Percentiles rank a stretch among this genome's conserved stretches.
These are phyloP conservation scores for Phytopythium cucurbitacearum DNA, from an alignment of 352 stramenopile genomes.

Conservation along the genomic window DNA sequence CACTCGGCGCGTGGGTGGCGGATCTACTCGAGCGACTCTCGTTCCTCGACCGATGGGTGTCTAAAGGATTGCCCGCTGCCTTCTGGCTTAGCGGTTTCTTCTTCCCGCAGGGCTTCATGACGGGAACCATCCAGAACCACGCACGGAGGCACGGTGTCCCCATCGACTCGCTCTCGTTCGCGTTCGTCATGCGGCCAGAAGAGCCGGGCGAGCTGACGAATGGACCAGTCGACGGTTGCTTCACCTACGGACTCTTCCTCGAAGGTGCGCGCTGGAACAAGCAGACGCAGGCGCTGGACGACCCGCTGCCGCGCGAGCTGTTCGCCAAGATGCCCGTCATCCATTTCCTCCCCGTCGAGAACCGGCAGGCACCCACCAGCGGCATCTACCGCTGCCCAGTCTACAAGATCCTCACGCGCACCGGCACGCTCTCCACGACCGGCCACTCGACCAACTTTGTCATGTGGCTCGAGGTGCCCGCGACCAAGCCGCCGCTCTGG, in stretches of 20 bases:
- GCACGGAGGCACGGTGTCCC: constrained; percentile 84
- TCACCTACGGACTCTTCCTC: constrained; percentile 90
- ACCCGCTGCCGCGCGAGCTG: constrained; percentile 90
- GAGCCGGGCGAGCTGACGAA: constrained; percentile 42
- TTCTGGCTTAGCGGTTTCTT: constrained; percentile 93
- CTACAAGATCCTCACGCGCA: constrained; percentile 94
- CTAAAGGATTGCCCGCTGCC: constrained; percentile 64
- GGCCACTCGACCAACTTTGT: constrained; percentile 97
- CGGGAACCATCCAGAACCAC: constrained; percentile 91
- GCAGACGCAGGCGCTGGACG: constrained; percentile 63
- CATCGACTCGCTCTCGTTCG: constrained; percentile 91
- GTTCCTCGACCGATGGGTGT: constrained; percentile 75
- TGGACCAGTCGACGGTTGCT: constrained; percentile 76
- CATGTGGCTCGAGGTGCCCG: constrained; percentile 95
- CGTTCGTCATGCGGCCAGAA: constrained; percentile 80
- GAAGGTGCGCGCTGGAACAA: constrained; percentile 90
- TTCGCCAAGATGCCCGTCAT: constrained; percentile 91
- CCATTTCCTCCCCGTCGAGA: constrained; percentile 77
- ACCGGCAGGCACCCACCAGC: constrained; percentile 69
- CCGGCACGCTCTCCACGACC: constrained; percentile 93
- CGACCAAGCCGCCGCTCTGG: constrained; percentile 68
- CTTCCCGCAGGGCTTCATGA: constrained; percentile 92
- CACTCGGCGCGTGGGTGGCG: constrained; percentile 83
- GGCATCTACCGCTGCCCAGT: constrained; percentile 92
- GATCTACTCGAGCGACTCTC: constrained; percentile 77